Base-by-base conservation (phyloP, 352 stramenopile species). In the Pseudoperonospora humuli region DNA sequence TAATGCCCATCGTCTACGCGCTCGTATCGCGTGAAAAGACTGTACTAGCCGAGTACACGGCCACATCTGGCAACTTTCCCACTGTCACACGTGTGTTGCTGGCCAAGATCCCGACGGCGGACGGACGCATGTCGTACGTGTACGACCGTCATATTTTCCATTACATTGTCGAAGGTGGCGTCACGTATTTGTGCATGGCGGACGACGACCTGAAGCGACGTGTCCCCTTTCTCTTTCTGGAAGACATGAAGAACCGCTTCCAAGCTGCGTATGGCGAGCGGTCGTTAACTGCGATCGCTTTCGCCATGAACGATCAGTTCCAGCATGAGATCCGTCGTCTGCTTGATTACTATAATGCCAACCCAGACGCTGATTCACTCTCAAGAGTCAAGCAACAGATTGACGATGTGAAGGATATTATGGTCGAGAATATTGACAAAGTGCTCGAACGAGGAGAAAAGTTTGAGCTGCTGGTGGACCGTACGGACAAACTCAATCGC, bases 381-480 rank as follows among this genome's bases (percentile, higher is more conserved):
- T 86, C 79, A 19, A 57, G 70, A 3, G 93, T 98, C 21, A 86
- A 97, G 64, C 82, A 86, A 54, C 93, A 98, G 74, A 92, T 99
- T 43, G 94, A 98, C 56, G 89, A 98, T 36, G 95, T 99, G 2
- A 98, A 98, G 59, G 89, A 96, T 57, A 87, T 97, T 40, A 98
- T 99, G 93, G 86, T 99, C 24, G 85, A 98, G 59, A 99, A 99
- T 64, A 98, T 99, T 57, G 96, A 99, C 45, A 98, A 98, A 61
- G 89, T 99, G 23, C 68, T 99, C 46, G 93, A 99, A 40, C 66
- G 96, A 26, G 97, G 96, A 13, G 96, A 99, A 62, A 98, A 98
- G 57, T 98, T 99, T 64, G 96, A 99, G 70, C 54, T 95, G 28
- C 63, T 94, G 3, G 83, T 94, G 36, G 83, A 94, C 44, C 81